Percentiles rank a stretch among this genome's conserved stretches.
Evolutionary conservation across 108 stramenopile genomes (phyloP).

Genomic region (Aurantiochytrium sp.): DNA sequence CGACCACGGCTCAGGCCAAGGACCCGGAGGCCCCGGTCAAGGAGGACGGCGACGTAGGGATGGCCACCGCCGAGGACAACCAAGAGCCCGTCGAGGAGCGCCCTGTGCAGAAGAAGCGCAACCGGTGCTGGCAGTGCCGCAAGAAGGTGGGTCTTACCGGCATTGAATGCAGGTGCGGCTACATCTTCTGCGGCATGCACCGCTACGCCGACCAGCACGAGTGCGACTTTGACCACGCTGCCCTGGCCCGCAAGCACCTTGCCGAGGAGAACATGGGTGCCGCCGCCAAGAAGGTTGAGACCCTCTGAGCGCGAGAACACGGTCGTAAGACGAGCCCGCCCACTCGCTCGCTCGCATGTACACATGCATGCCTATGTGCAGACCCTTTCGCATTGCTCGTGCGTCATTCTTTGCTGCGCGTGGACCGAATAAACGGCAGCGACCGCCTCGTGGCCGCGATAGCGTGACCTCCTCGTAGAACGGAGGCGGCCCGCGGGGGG

Average conservation of each 20-base stretch:
- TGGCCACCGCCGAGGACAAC: background rate
- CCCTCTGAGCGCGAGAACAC: background rate
- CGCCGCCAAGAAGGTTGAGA: background rate
- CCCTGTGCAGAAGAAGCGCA: slow-evolving; percentile 19
- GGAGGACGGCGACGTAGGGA: background rate
- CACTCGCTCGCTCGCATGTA: too few species aligned
- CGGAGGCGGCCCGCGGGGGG: too few species aligned
- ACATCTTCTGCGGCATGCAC: slow-evolving; percentile 34
- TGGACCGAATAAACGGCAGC: too few species aligned
- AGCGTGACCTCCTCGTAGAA: too few species aligned
- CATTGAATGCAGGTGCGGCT: slow-evolving; percentile 33
- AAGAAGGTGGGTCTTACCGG: slow-evolving; percentile 38
- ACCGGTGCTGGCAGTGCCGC: slow-evolving; percentile 19
- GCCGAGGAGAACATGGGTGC: background rate
- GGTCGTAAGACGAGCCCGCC: too few species aligned
- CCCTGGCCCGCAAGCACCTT: background rate
- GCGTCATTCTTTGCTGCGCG: too few species aligned
- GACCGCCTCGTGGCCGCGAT: too few species aligned
- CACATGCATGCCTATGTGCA: too few species aligned
- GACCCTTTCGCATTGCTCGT: too few species aligned
- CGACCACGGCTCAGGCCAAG: background rate
- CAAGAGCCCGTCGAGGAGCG: background rate
- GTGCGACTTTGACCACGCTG: slow-evolving; percentile 32
- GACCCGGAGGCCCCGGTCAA: background rate
- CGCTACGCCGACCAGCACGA: slow-evolving; percentile 28